Evolutionary conservation across 208 protist species (phyloP), one percentile per base, ranked within the genome.

Genomic region (Leishmania gerbilli): DNA sequence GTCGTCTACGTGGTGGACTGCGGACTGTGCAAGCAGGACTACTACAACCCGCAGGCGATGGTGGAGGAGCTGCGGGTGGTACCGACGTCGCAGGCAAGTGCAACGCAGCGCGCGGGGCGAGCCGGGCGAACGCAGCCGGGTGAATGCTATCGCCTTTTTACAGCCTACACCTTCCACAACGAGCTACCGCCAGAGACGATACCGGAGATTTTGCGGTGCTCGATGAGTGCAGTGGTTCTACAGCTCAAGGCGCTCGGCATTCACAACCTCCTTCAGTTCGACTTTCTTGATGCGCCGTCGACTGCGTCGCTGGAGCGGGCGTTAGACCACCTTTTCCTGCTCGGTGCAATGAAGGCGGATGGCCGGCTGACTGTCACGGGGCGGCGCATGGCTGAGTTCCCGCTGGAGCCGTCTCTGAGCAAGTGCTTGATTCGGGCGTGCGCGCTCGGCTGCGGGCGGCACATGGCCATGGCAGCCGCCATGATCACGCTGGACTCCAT

Each of bases 1-100:
- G 98, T 99, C 51, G 97, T 98, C 45, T 99, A 99, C 89, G 99
- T 99, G 58, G 95, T 99, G 45, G 99, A 99, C 85, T 99, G 98
- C 62, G 99, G 98, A 9, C 96, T 99, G 53, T 98, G 94, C 83
- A 99, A 99, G 94, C 98, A 99, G 90, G 98, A 99, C 84, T 95
- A 88, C 64, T 99, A 99, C 93, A 99, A 99, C 90, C 88, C 99
- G 13, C 93, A 95, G 79, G 95, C 98, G 21, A 98, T 98, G 83
- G 98, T 99, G 88, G 98, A 99, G 85, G 96, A 98, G 78, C 91
- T 99, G 62, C 92, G 95, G 1, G 97, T 99, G 13, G 86, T 98
- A 24, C 99, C 99, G 27, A 99, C 99, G 24, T 99, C 96, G 24
- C 95, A 99, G 88, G 99, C 99, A 9, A 98, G 97, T 27, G 99